Conservation (phyloP, 805 yeast species). For the Kuraishia hungarica region DNA sequence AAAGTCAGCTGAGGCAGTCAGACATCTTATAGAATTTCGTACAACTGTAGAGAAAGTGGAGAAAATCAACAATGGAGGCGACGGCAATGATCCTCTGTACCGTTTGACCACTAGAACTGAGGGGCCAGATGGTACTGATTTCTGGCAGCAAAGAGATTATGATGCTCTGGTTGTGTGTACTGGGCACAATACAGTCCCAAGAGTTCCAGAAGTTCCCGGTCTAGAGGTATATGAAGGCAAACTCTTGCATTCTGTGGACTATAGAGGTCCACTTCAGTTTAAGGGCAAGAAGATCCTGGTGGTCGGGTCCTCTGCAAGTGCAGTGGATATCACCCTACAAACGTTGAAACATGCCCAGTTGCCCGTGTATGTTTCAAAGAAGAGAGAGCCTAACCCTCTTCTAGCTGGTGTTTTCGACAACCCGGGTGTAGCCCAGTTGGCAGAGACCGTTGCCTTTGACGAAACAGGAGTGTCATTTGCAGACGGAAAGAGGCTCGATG, state of each 20-base stretch:
- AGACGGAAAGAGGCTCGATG: constrained; percentile 22
- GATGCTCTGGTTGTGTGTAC: constrained; percentile 32
- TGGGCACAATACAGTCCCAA: constrained; percentile 36
- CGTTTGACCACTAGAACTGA: constrained; percentile 18
- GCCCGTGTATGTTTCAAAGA: constrained; percentile 9
- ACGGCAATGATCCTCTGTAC: constrained; percentile 17
- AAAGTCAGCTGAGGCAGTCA: background rate
- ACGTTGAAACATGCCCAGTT: constrained; percentile 23
- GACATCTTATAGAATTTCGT: constrained; percentile 5
- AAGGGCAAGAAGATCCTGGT: constrained; percentile 22
- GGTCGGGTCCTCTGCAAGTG: constrained; percentile 54
- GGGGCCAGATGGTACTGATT: constrained; percentile 1
- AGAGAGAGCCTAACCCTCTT: background rate
- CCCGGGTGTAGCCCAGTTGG: background rate
- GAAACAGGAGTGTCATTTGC: constrained; percentile 9
- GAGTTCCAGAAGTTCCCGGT: constrained; percentile 28
- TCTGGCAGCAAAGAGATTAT: constrained; percentile 10
- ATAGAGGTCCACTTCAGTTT: background rate
- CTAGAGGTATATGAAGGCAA: constrained; percentile 15
- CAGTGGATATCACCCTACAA: constrained; percentile 60
- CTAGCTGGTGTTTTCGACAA: background rate
- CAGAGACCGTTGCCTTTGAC: background rate
- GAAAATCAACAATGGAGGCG: constrained; percentile 12
- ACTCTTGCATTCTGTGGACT: background rate
- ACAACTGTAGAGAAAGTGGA: constrained; percentile 32